Evolutionary conservation across 1,139 yeast species (phyloP).

Genomic region (Pneumocystis wakefieldiae): DNA sequence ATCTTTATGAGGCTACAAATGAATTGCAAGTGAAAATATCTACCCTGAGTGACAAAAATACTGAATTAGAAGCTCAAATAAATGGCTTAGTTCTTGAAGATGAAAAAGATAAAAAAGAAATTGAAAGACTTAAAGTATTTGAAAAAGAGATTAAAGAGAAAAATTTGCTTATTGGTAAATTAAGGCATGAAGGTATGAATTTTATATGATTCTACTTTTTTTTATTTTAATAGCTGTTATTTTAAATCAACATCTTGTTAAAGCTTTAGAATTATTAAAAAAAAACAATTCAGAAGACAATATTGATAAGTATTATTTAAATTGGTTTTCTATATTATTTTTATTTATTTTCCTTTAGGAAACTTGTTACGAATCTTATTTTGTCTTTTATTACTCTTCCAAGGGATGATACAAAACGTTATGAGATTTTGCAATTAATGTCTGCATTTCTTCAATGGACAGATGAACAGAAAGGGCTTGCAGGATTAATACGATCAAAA

Average conservation of each 20-base stretch:
- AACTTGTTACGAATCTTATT: slow-evolving; percentile 69
- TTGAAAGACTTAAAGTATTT: slow-evolving; percentile 21
- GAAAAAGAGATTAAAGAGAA: slow-evolving; percentile 54
- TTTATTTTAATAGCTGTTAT: slow-evolving; percentile 43
- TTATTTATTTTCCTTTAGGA: slow-evolving; percentile 50
- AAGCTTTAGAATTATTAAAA: slow-evolving; percentile 71
- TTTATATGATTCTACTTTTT: not conserved
- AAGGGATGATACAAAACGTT: slow-evolving; percentile 85
- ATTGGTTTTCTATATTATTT: slow-evolving; percentile 14
- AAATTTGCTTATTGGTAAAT: slow-evolving; percentile 67
- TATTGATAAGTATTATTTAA: slow-evolving; percentile 24
- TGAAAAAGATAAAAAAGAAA: slow-evolving; percentile 19
- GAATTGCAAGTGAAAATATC: slow-evolving; percentile 17
- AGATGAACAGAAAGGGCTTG: slow-evolving; percentile 62
- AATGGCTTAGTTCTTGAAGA: slow-evolving; percentile 16
- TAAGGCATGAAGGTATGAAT: slow-evolving; percentile 55
- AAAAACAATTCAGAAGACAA: slow-evolving; percentile 43
- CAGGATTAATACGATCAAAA: slow-evolving; percentile 39
- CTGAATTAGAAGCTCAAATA: slow-evolving; percentile 15
- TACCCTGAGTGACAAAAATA: slow-evolving; percentile 18
- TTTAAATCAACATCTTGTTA: slow-evolving; percentile 81
- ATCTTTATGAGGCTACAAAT: slow-evolving; percentile 23
- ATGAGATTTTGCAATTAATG: slow-evolving; percentile 73
- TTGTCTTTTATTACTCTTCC: slow-evolving; percentile 77
- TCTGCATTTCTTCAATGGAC: slow-evolving; percentile 81